A percentile compares a stretch with the other conserved stretches of the same genome.
These are phyloP conservation scores for Fraxinus cuspidata DNA, from an alignment of 257 asterid species.

Conservation along the genomic window DNA sequence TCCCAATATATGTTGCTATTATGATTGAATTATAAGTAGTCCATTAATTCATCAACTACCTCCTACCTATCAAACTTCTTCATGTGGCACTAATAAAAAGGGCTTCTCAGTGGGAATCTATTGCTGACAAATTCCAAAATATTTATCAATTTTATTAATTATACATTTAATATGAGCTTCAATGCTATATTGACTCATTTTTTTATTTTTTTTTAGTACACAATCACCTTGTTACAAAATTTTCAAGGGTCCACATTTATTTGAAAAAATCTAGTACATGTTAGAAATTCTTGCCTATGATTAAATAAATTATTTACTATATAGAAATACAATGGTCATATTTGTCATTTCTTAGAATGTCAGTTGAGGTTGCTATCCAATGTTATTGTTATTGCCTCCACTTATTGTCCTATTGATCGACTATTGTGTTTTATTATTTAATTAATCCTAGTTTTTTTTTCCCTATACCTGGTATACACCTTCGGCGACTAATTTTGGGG, in stretches of 20 bases:
- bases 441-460: neutral
- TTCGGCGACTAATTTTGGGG: no score
- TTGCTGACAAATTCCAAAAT: constrained; percentile 4
- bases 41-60: constrained; percentile 12
- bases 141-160: constrained; percentile 7
- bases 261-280: neutral
- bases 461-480: no score
- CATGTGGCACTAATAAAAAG: constrained; percentile 25
- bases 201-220: no score
- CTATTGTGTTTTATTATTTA: neutral
- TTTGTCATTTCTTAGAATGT: neutral
- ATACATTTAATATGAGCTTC: constrained; percentile 6
- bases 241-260: neutral
- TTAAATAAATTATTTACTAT: neutral
- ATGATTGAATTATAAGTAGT: constrained; percentile 17
- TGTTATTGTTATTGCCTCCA: neutral
- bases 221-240: neutral
- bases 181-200: no score
- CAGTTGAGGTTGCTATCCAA: neutral
- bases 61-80: constrained; percentile 23
- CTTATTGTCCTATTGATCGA: neutral
- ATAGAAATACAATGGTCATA: neutral
- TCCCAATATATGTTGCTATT: neutral
- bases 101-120: constrained; percentile 30
- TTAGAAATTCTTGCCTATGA: neutral